Percentiles rank a stretch among this genome's conserved stretches.
phyloP scores from a whole-genome alignment of 2,329 filamentous ascomycete species.

The Beauveria scarabaeidicola region DNA sequence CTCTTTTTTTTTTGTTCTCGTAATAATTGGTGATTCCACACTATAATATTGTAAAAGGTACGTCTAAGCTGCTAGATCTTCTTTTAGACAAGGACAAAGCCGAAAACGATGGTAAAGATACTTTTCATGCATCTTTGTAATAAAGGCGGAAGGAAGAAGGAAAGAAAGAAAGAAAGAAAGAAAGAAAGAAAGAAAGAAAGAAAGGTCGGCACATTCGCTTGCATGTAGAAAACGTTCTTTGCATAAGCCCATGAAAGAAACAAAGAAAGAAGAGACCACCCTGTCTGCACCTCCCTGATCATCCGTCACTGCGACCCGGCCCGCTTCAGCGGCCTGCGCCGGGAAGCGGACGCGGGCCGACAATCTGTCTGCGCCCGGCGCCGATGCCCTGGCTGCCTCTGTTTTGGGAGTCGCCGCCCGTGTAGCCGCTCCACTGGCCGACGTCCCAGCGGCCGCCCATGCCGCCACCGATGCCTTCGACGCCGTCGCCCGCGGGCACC shows the following conservation, averaged over 20 bases:
- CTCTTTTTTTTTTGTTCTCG: background rate
- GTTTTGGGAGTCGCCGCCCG: conserved; percentile 68
- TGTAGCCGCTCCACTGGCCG: conserved; percentile 65
- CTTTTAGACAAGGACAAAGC: background rate
- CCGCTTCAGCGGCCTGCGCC: conserved; percentile 19
- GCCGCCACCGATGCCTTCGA: conserved; percentile 59
- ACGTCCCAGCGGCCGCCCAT: conserved; percentile 66
- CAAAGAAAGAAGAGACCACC: background rate
- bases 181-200: too few species aligned
- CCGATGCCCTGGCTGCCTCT: conserved; percentile 57
- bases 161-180: background rate
- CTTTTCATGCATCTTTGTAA: too few species aligned
- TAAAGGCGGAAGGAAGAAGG: background rate
- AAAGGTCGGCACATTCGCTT: background rate
- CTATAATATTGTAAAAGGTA: background rate
- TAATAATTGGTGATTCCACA: background rate
- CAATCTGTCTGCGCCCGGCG: conserved; percentile 65
- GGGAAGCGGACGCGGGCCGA: conserved; percentile 64
- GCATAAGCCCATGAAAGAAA: background rate
- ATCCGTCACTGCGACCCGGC: conserved; percentile 10
- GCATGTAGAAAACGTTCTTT: background rate
- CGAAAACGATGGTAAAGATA: background rate
- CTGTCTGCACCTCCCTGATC: background rate
- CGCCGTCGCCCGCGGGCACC: conserved; percentile 40
- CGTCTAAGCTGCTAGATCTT: background rate